These are phyloP conservation scores for Cenchrus fungigraminus DNA, from an alignment of 176 grass and related monocot genomes.

Conservation along the genomic window DNA sequence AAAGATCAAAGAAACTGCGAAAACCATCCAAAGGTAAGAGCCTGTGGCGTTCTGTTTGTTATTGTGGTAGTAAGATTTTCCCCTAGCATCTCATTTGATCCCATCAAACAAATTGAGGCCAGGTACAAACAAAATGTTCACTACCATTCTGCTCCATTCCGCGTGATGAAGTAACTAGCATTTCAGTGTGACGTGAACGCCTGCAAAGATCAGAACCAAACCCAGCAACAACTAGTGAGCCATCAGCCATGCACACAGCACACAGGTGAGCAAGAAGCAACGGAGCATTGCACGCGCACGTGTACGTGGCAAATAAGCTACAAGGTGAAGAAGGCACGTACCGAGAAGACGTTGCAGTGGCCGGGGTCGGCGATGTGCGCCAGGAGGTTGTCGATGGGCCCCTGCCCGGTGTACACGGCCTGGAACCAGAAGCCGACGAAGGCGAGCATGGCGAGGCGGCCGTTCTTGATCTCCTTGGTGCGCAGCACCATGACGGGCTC, in stretches of 20 bases:
- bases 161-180: background rate
- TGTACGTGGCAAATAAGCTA: no score
- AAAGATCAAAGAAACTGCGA: no score
- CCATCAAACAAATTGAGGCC: background rate
- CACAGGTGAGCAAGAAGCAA: no score
- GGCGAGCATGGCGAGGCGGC: slow-evolving; percentile 87
- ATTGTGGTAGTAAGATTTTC: background rate
- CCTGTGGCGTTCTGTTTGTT: background rate
- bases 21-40: no score
- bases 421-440: slow-evolving; percentile 93
- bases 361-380: slow-evolving; percentile 88
- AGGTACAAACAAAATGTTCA: background rate
- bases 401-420: slow-evolving; percentile 79
- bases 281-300: no score
- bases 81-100: background rate
- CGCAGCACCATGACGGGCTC: slow-evolving; percentile 94
- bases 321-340: background rate
- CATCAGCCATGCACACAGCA: background rate
- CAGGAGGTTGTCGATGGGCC: slow-evolving; percentile 76
- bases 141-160: background rate
- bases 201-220: slow-evolving; percentile 32
- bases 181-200: slow-evolving; percentile 59
- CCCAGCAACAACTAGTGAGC: background rate
- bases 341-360: slow-evolving; percentile 84
- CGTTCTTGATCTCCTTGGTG: slow-evolving; percentile 99